Base-by-base conservation (phyloP, 1,284 basidiomycete species). In the Earliella scabrosa region DNA sequence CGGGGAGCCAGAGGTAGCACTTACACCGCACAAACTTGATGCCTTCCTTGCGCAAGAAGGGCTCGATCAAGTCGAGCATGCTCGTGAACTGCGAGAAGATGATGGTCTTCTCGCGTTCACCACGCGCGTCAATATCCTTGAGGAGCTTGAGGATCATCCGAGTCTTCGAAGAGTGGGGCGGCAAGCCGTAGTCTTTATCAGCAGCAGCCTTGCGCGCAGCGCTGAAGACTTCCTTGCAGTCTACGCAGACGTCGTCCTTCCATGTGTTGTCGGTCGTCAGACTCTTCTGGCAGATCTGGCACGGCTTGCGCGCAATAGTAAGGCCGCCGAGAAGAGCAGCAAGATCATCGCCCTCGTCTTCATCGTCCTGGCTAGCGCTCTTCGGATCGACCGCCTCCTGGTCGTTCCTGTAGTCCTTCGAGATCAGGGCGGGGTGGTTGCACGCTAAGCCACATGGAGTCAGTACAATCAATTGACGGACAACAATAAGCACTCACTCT, bases 41-140 rank as follows among this genome's bases (percentile, higher is more conserved):
- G 0, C 83, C 82, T 6, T 82, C 77, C 3, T 82, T 78, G 21
- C 76, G 74, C 66, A 98, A 76, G 74, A 96, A 96, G 0, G 88
- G 90, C 72, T 95, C 87, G 45, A 98, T 79, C 52, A 98, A 69
- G 71, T 96, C 86, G 53, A 98, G 76, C 86, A 98, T 96, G 11
- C 83, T 84, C 0, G 96, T 97, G 70, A 98, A 98, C 67, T 96
- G 90, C 1, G 86, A 90, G 68, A 92, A 92, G 24, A 92, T 83
- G 63, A 98, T 98, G 0, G 95, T 96, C 80, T 98, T 98, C 70
- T 97, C 88, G 6, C 81, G 76, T 0, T 79, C 75, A 2, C 83
- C 82, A n/a, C 85, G 77, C 32, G 81, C 75, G 11, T 88, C 83
- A 51, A 96, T 85, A 4, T 86, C 79, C 11, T 75, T 67, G 32